Evolutionary conservation across 2,329 filamentous ascomycete genomes (phyloP), one percentile per base, ranked within the genome.

Genomic region (Dactylellina cionopaga): DNA sequence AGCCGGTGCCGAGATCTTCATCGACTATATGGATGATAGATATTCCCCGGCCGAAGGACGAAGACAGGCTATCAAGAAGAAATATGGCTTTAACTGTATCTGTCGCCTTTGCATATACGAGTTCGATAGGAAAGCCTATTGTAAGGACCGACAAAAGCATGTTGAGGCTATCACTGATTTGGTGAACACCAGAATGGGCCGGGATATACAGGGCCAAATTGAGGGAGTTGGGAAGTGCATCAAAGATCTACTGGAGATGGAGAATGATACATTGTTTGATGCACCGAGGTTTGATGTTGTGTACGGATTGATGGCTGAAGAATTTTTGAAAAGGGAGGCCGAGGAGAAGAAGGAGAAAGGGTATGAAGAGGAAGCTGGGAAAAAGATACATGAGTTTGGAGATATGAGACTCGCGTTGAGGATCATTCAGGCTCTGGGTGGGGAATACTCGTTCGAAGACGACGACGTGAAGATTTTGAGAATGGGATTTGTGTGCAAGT

Each of bases 11-110:
- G 68, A 72, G 29, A 3, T 72, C 35, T 49, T 60, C 6, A 15
- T 72, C 10, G 60, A 72, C 54, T 72, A 72, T 22, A 24, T 72
- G 44, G 59, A 46, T 11, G 68, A 72, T n/a, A 37, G 59, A 10
- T 60, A 72, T 31, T 25, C 41, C 4, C 59, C 58, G 13, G 35
- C 37, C 25, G 43, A 19, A 10, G 56, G 35, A 11, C 59, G 68
- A 2, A 43, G 31, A 2, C 35, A 54, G 13, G 9, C 25, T 4
- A 22, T 72, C 10, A 41, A 27, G 7, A 39, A 72, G 1, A 31
- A 17, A 2, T 64, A 17, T 13, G 59, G 52, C 4, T 65, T 72
- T 17, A 24, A 9, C 5, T 72, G 68, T 17, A 10, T 19, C 3
- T 72, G 68, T 33, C 22, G 2, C n/a, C 59, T 44, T 13, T 72